These are phyloP conservation scores for Taxillus chinensis DNA, from an alignment of 164 flowering plant species.

Conservation along the genomic window DNA sequence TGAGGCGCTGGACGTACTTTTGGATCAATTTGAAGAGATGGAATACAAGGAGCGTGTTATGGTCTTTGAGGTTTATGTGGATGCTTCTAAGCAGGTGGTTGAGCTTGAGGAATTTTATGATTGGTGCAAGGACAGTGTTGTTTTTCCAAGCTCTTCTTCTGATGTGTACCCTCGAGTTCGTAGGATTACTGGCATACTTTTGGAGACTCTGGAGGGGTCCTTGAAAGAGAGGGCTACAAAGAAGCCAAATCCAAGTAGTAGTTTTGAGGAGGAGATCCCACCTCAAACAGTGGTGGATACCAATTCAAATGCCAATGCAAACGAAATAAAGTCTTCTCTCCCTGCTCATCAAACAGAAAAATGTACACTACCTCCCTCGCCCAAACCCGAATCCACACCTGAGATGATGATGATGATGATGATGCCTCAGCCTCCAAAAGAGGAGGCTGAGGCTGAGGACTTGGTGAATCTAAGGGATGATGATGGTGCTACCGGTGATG, in stretches of 20 bases:
- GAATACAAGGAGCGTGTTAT: constrained; percentile 37
- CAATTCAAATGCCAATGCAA: constrained; percentile 26
- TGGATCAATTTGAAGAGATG: constrained; percentile 69
- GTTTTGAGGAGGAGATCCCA: too few relatives aligned
- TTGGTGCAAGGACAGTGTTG: constrained; percentile 48
- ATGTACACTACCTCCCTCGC: constrained; percentile 19
- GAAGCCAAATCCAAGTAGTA: too few relatives aligned
- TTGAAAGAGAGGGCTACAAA: constrained; percentile 50
- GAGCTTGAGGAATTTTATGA: constrained; percentile 43
- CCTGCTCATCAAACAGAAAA: constrained; percentile 45
- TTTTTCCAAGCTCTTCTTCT: constrained; percentile 55
- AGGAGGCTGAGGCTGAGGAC: constrained; percentile 26
- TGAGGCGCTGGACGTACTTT: constrained; percentile 53
- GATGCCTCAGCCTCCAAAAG: constrained; percentile 16
- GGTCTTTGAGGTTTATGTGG: constrained; percentile 47
- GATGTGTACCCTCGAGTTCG: constrained; percentile 73
- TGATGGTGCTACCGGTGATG: constrained; percentile 37
- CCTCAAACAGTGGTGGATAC: too few relatives aligned
- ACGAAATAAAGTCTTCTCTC: constrained; percentile 48
- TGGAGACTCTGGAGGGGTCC: constrained; percentile 62
- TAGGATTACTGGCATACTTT: constrained; percentile 47
- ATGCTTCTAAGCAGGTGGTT: constrained; percentile 58
- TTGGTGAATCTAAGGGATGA: constrained; percentile 57
- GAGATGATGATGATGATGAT: constrained; percentile 18
- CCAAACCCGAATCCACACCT: not conserved